Evolutionary conservation across 257 asterid genomes (phyloP), one percentile per base, ranked within the genome.

Genomic region (Fraxinus cuspidata): DNA sequence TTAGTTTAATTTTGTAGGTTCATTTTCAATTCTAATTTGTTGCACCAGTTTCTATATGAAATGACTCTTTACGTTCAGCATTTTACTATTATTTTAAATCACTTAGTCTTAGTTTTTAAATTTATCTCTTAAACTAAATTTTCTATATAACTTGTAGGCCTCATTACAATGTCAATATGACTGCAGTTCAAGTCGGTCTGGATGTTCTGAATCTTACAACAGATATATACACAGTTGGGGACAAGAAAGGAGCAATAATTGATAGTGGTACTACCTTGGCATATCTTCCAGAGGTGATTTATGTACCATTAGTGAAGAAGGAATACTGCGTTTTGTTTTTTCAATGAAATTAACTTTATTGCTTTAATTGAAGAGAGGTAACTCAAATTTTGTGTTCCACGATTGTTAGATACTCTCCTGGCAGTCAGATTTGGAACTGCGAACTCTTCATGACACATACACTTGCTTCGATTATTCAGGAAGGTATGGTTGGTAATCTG

Each of bases 261-360:
- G 99, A 96, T 73, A 96, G 98, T 85, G 99, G 99, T 75, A 96
- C 99, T 84, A 96, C 99, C 5, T 79, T 96, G 87, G 99, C 98
- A 75, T 96, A 96, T 89, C 89, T 96, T 68, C 99, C 99, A 12
- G 92, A 92, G 85, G 85, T 79, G 47, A 90, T 96, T 75, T 96
- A 96, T 85, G 81, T 84, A 28, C 90, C 94, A 72, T 86, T 96
- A 81, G 92, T 96, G 77, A 78, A 85, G 83, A 86, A 85, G 97
- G 99, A 92, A 86, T 51, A 47, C 67, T 72, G 23, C 60, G 63
- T 77, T 40, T 74, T 68, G 27, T 72, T 65, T 29, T 83, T 82
- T 13, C 47, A 44, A 66, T 70, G 65, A 74, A 75, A 80, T 34
- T 47, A 42, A 63, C 74, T 77, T 32, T 44, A 76, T 71, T 60